Evolutionary conservation across 1,139 yeast species (phyloP).

Genomic region (Pneumocystis jirovecii): DNA sequence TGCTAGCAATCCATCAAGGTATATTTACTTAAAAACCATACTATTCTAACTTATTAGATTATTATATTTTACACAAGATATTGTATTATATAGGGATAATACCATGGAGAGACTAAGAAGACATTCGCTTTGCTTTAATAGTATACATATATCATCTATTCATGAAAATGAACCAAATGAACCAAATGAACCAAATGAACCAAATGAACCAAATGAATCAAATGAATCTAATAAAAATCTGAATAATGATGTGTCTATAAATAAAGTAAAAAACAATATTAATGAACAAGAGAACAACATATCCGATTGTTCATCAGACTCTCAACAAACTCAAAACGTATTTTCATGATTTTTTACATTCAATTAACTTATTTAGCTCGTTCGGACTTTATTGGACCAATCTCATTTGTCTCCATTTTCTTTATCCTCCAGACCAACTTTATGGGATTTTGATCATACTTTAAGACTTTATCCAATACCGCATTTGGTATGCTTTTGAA

Average conservation of each 20-base stretch:
- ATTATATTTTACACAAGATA: slow-evolving; percentile 67
- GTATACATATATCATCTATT: neutral
- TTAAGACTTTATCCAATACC: slow-evolving; percentile 33
- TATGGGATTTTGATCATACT: slow-evolving; percentile 55
- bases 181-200: neutral
- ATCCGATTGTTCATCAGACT: neutral
- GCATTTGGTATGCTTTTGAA: slow-evolving; percentile 1
- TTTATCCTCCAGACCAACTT: slow-evolving; percentile 42
- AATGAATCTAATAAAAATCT: slow-evolving; percentile 3
- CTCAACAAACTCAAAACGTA: slow-evolving; percentile 21
- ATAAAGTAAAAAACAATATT: neutral
- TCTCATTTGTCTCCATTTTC: slow-evolving; percentile 76
- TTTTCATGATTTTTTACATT: slow-evolving; percentile 57
- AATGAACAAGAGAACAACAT: slow-evolving; percentile 4
- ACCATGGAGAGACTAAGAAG: slow-evolving; percentile 54
- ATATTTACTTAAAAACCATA: slow-evolving; percentile 25
- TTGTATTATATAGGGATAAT: slow-evolving; percentile 60
- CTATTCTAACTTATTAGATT: neutral
- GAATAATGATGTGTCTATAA: slow-evolving; percentile 13
- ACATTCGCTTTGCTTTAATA: slow-evolving; percentile 34
- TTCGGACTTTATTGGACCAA: slow-evolving; percentile 47
- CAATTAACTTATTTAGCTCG: slow-evolving; percentile 32
- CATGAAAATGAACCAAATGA: slow-evolving; percentile 1
- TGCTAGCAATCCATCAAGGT: slow-evolving; percentile 63
- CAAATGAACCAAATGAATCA: slow-evolving; percentile 6